phyloP scores from a whole-genome alignment of 2,329 filamentous ascomycete species.

The Alternaria brassicicola region DNA sequence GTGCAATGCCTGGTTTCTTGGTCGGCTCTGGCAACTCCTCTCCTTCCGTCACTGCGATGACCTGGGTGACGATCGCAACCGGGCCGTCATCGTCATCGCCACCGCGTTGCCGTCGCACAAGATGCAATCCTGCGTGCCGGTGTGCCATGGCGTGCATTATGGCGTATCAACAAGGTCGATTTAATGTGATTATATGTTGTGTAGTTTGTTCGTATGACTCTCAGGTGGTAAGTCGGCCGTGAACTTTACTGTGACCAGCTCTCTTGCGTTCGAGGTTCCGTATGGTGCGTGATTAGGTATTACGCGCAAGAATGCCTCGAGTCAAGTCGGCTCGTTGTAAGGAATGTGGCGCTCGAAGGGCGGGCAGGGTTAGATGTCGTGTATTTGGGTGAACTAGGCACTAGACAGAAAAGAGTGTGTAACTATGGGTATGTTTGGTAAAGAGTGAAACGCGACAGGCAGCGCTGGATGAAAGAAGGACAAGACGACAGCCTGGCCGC shows the following conservation, averaged over 20 bases:
- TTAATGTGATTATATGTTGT: conserved; percentile 2
- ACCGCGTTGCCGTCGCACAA: conserved; percentile 37
- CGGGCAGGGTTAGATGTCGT: conserved; percentile 32
- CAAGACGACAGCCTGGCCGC: conserved; percentile 50
- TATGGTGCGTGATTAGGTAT: conserved; percentile 32
- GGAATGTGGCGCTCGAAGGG: conserved; percentile 36
- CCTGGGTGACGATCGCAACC: conserved; percentile 39
- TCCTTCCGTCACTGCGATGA: conserved; percentile 59
- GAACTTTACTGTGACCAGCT: conserved; percentile 17
- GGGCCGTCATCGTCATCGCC: conserved; percentile 15
- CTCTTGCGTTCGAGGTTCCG: conserved; percentile 11
- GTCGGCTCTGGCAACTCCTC: conserved; percentile 53
- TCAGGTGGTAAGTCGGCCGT: neutral
- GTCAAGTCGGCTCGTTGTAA: conserved; percentile 29
- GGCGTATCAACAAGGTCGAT: conserved; percentile 2
- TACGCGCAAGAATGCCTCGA: conserved; percentile 18
- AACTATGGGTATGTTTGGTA: conserved; percentile 25
- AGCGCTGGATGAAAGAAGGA: conserved; percentile 48
- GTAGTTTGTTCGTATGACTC: neutral
- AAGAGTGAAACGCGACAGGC: conserved; percentile 45
- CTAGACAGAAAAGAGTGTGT: conserved; percentile 43
- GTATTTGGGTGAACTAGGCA: conserved; percentile 31
- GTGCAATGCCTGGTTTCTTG: conserved; percentile 12
- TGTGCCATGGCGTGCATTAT: conserved; percentile 27
- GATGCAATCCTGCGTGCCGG: conserved; percentile 36